Evolutionary conservation across 371 early-diverging fungal genomes (phyloP), one percentile per base, ranked within the genome.

Genomic region (Smittium culicis): DNA sequence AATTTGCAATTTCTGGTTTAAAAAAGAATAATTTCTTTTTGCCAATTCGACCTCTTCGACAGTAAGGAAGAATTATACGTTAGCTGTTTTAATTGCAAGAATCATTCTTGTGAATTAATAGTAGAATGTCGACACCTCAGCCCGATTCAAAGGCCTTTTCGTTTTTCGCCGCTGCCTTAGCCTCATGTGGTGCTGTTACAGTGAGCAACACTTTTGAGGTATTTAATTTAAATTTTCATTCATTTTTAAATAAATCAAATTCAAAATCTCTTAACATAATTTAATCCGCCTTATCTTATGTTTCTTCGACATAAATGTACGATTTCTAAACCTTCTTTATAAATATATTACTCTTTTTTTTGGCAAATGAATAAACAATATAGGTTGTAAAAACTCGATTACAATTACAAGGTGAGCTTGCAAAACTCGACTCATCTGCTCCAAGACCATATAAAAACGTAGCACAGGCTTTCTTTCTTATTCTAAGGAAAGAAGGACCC

Each of bases 201-300:
- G 87, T 96, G 70, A 91, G 93, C 27, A 96, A 96, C 75, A 93
- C 94, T 0, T 86, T 86, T 78, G 93, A 94, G 85, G 91, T 92
- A 80, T 70, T 54, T 57, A 28, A 32, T 61, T 27, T 28, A 28
- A 20, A 54, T n/a, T 33, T 35, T 60, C n/a, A n/a, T 61, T 27
- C 32, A 35, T 64, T 54, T 34, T 45, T 27, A 59, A 61, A n/a
- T 8, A n/a, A 3, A 30, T 56, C 54, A 35, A 56, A 59, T 58
- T 35, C 58, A 35, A 34, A 32, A 61, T 74, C n/a, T 29, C 56
- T 54, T 5, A 29, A 30, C 14, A n/a, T 24, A 35, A n/a, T n/a
- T n/a, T n/a, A n/a, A n/a, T n/a, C n/a, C n/a, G n/a, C n/a, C n/a
- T n/a, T n/a, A n/a, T n/a, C n/a, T n/a, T n/a, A n/a, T n/a, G n/a